Conservation (phyloP, 1,284 basidiomycete genomes). For the Gymnopus androsaceus region DNA sequence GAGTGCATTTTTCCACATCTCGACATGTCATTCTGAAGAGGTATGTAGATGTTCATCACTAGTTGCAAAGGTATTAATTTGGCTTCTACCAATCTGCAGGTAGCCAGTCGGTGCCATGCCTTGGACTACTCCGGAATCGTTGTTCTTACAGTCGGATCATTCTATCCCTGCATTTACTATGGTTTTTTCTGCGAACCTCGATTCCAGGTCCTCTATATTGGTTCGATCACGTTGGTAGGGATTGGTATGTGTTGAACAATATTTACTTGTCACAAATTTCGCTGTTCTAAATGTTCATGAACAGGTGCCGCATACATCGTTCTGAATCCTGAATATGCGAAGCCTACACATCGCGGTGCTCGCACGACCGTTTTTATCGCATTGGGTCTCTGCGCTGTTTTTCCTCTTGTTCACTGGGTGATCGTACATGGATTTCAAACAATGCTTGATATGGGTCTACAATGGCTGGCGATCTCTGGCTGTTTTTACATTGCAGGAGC, state of each 20-base stretch:
- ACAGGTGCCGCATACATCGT: constrained; percentile 76
- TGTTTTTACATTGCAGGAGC: constrained; percentile 77
- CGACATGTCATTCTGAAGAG: constrained; percentile 71
- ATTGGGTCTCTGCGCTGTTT: constrained; percentile 73
- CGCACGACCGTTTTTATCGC: constrained; percentile 82
- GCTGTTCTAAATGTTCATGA: constrained; percentile 23
- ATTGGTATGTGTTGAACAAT: constrained; percentile 56
- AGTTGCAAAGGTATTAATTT: constrained; percentile 23
- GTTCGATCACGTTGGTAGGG: constrained; percentile 58
- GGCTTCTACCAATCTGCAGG: constrained; percentile 32
- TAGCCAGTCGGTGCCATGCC: constrained; percentile 55
- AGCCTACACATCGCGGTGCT: constrained; percentile 73
- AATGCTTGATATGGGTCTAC: constrained; percentile 65
- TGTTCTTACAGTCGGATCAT: constrained; percentile 76
- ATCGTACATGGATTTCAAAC: constrained; percentile 59
- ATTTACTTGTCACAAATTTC: constrained; percentile 6
- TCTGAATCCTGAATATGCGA: constrained; percentile 77
- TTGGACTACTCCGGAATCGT: constrained; percentile 76
- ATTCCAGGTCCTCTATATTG: constrained; percentile 55
- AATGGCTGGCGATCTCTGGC: constrained; percentile 70
- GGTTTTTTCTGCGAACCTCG: constrained; percentile 68
- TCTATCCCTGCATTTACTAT: constrained; percentile 75
- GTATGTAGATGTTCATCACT: constrained; percentile 36
- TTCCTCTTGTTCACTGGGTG: constrained; percentile 74
- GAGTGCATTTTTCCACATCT: constrained; percentile 79